Percentiles rank a stretch among this genome's conserved stretches.
phyloP scores from a whole-genome alignment of 148 eudicot species.

The Fallopia convolvulus region DNA sequence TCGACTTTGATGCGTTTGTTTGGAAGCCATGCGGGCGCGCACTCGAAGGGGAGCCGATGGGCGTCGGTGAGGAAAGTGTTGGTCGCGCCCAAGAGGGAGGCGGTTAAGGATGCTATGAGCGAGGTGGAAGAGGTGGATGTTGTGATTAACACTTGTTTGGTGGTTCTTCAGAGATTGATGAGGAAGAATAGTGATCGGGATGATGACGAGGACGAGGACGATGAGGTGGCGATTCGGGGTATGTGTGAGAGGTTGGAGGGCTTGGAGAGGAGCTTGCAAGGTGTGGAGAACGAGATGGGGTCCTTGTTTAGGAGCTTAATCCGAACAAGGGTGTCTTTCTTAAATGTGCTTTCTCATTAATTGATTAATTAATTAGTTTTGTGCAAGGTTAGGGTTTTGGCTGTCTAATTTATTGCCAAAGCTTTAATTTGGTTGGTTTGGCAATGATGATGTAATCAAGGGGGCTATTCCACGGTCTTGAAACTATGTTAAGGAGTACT shows the following conservation, averaged over 20 bases:
- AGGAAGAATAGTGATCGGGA: not conserved
- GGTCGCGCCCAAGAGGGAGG: not conserved
- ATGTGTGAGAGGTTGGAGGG: conserved; percentile 11
- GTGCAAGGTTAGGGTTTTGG: not conserved
- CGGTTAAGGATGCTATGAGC: not conserved
- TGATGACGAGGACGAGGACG: not conserved
- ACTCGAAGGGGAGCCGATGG: not conserved
- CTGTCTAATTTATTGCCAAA: not conserved
- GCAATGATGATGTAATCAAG: not conserved
- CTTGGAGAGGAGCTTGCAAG: conserved; percentile 12
- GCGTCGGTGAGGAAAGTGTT: not conserved
- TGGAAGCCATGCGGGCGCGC: not conserved
- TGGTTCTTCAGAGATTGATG: not conserved
- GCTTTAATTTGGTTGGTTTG: not conserved
- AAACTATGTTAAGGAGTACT: not conserved
- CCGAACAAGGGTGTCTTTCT: conserved; percentile 11
- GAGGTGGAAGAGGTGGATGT: conserved; percentile 3
- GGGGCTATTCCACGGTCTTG: not conserved
- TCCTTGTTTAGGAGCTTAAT: conserved; percentile 11
- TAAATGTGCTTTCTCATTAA: conserved; percentile 9
- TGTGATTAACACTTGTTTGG: conserved; percentile 3
- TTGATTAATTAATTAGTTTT: not conserved
- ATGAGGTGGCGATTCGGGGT: conserved; percentile 8
- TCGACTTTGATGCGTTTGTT: conserved; percentile 3
- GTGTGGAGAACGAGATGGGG: conserved; percentile 10